Evolutionary conservation across 2,329 filamentous ascomycete genomes (phyloP).

Genomic region (Lizonia empirigonia): DNA sequence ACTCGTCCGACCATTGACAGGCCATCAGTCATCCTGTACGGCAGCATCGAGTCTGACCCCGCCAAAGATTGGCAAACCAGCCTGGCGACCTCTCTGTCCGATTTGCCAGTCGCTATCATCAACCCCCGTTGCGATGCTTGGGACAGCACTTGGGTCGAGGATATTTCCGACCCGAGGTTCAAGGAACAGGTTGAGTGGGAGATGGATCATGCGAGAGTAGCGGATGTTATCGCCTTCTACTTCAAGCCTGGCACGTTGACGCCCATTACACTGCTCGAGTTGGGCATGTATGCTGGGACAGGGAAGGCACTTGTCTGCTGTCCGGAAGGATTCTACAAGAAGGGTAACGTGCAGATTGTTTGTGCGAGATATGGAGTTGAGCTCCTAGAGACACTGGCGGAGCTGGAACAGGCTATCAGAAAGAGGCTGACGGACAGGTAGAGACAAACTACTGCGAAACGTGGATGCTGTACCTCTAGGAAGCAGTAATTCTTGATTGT

Average conservation of each 20-base stretch:
- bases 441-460: background rate
- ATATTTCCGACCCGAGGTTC: conserved; percentile 57
- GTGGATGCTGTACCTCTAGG: background rate
- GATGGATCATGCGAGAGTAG: conserved; percentile 60
- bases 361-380: conserved; percentile 54
- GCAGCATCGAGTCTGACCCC: conserved; percentile 54
- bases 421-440: conserved; percentile 21
- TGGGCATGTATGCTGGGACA: conserved; percentile 59
- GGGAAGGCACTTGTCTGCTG: conserved; percentile 60
- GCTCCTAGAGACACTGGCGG: conserved; percentile 52
- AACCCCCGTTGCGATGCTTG: conserved; percentile 64
- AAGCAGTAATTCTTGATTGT: background rate
- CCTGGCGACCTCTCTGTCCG: conserved; percentile 47
- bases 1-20: conserved; percentile 19
- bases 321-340: conserved; percentile 61
- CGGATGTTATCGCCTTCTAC: conserved; percentile 63
- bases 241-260: conserved; percentile 59
- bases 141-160: conserved; percentile 63
- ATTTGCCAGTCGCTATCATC: conserved; percentile 60
- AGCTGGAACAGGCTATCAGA: conserved; percentile 47
- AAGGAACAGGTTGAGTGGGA: conserved; percentile 67
- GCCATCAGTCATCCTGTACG: conserved; percentile 62
- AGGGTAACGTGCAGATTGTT: conserved; percentile 66
- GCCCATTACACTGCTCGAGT: conserved; percentile 64
- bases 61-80: conserved; percentile 58